Percentiles rank a stretch among this genome's conserved stretches.
Evolutionary conservation across 345 rosid genomes (phyloP).

Genomic region (Angophora floribunda): DNA sequence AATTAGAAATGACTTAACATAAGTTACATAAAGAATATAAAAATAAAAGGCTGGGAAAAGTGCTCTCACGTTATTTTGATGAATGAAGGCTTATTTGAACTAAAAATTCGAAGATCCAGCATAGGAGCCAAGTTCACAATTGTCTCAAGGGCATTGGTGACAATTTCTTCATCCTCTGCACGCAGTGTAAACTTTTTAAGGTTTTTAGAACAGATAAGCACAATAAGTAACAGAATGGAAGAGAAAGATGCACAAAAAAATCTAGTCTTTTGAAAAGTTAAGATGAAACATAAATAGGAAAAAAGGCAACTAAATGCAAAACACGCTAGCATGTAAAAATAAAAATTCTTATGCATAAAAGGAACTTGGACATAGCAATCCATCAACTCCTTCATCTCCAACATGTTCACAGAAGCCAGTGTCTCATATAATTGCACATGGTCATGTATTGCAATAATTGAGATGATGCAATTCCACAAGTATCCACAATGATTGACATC

Average conservation of each 20-base stretch:
- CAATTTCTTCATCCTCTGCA: constrained; percentile 97
- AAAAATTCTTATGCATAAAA: neutral
- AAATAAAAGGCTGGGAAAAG: neutral
- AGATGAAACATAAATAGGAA: neutral
- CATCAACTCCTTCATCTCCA: neutral
- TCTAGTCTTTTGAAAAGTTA: neutral
- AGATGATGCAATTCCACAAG: neutral
- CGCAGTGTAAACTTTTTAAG: neutral
- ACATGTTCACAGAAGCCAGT: neutral
- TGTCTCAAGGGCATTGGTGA: constrained; percentile 87
- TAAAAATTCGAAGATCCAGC: constrained; percentile 92
- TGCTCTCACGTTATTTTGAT: constrained; percentile 70
- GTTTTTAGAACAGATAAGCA: neutral
- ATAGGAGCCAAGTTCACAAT: constrained; percentile 86
- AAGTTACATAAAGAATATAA: constrained; percentile 1
- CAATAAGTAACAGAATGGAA: neutral
- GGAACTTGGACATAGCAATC: neutral
- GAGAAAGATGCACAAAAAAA: neutral
- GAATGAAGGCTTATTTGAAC: constrained; percentile 71
- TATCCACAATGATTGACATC: neutral
- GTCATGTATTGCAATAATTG: neutral
- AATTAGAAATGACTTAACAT: neutral
- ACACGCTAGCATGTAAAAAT: neutral
- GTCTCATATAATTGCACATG: neutral
- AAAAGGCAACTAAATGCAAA: neutral